Conservation (phyloP, 1,284 basidiomycete genomes). For the Neolentinus lepideus region DNA sequence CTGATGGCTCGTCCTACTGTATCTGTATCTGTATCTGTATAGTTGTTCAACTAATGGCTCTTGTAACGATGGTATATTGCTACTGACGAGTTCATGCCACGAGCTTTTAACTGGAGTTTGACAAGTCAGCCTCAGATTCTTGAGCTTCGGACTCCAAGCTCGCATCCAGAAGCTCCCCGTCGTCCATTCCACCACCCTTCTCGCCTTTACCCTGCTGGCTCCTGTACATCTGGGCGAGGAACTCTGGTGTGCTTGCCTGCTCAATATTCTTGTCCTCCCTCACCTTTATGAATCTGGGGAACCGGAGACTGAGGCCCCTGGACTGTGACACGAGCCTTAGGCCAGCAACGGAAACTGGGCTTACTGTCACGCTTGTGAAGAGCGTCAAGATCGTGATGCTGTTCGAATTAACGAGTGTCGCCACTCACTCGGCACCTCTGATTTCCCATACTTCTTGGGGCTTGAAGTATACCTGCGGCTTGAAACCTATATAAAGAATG, state of each 20-base stretch:
- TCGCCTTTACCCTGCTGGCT: constrained; percentile 47
- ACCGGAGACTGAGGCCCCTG: constrained; percentile 78
- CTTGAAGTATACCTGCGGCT: constrained; percentile 79
- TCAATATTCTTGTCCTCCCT: constrained; percentile 80
- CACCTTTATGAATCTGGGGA: constrained; percentile 81
- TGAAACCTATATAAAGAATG: constrained; percentile 42
- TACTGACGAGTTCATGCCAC: no score
- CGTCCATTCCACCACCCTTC: constrained; percentile 33
- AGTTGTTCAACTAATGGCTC: no score
- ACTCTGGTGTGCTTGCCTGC: constrained; percentile 71
- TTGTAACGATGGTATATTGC: no score
- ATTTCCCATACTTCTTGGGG: constrained; percentile 91
- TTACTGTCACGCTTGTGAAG: constrained; percentile 67
- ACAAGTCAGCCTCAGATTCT: constrained; percentile 17
- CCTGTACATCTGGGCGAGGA: constrained; percentile 64
- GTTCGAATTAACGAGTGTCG: background rate
- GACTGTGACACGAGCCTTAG: constrained; percentile 57
- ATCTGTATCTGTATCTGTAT: no score
- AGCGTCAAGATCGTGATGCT: background rate
- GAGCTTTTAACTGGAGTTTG: background rate
- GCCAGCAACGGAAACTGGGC: constrained; percentile 84
- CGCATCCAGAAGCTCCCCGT: constrained; percentile 52
- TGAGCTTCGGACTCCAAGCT: constrained; percentile 27
- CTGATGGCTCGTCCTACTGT: no score
- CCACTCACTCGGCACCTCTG: constrained; percentile 76